Base-by-base conservation (phyloP, 2,329 filamentous ascomycete genomes). In the Diaporthe aspalathi region DNA sequence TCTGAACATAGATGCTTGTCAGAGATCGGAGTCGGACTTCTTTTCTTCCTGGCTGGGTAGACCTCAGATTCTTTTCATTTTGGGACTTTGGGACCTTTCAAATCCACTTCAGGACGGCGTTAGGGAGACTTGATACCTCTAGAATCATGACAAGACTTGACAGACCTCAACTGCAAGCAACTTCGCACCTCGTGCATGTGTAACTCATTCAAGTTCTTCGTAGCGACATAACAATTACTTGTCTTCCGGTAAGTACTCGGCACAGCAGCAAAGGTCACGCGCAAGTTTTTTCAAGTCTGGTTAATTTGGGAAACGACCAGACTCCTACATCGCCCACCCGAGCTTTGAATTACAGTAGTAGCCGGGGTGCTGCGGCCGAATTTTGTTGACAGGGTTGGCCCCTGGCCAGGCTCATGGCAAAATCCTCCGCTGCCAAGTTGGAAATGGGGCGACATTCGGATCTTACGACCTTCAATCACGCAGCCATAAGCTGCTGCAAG, bases 121-220 rank as follows among this genome's bases (percentile, higher is more conserved):
- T 68, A 1, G 2, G 29, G 67, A 50, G 35, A 40, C 32, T 50
- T 60, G 43, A 60, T 68, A 68, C 53, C 67, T 68, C 45, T 50
- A 65, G 29, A 65, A 14, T n/a, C 2, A 35, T 14, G 45, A 38
- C 12, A n/a, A 38, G 14, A 38, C 12, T 50, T 22, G n/a, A n/a
- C n/a, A n/a, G n/a, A n/a, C n/a, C n/a, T n/a, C n/a, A n/a, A n/a
- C n/a, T n/a, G n/a, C n/a, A n/a, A n/a, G n/a, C n/a, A n/a, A n/a
- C n/a, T n/a, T n/a, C n/a, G n/a, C n/a, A n/a, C n/a, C n/a, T n/a
- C n/a, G n/a, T n/a, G n/a, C n/a, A n/a, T n/a, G n/a, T n/a, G n/a
- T n/a, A n/a, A n/a, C n/a, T n/a, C n/a, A n/a, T n/a, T n/a, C n/a
- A n/a, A n/a, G n/a, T n/a, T n/a, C n/a, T n/a, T n/a, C n/a, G n/a